Conservation (phyloP, 2,329 filamentous ascomycete genomes). For the Clonostachys chloroleuca region DNA sequence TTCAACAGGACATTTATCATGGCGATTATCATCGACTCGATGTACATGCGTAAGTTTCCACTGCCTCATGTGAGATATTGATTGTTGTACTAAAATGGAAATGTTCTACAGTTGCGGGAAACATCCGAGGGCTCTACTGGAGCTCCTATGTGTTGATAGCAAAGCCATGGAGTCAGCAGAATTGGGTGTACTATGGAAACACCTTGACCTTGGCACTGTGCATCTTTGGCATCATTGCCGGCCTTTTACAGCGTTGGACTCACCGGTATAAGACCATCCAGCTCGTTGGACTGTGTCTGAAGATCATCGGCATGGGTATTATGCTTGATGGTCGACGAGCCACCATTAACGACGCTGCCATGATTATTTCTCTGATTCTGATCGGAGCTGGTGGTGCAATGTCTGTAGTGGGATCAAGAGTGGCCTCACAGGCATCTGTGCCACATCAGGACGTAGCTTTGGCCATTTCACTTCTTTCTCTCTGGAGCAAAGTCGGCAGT, state of each 20-base stretch:
- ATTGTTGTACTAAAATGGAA: too few relatives aligned
- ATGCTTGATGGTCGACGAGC: too few relatives aligned
- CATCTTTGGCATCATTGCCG: conserved; percentile 22
- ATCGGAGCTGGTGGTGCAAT: conserved; percentile 26
- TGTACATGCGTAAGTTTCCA: too few relatives aligned
- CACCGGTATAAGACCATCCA: conserved; percentile 26
- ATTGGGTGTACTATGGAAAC: conserved; percentile 28
- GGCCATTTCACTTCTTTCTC: conserved; percentile 22
- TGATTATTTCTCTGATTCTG: conserved; percentile 17
- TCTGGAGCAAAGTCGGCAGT: conserved; percentile 27
- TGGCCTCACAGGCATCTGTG: conserved; percentile 30
- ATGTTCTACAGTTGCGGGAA: too few relatives aligned
- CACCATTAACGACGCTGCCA: too few relatives aligned
- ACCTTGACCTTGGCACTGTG: conserved; percentile 26
- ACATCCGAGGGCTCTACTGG: too few relatives aligned
- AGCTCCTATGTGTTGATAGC: conserved; percentile 21
- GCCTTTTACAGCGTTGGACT: conserved; percentile 21
- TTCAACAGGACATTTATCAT: too few relatives aligned
- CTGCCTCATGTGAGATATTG: too few relatives aligned
- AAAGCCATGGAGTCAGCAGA: conserved; percentile 22
- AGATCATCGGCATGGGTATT: too few relatives aligned
- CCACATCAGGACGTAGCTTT: conserved; percentile 28
- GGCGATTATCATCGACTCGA: too few relatives aligned
- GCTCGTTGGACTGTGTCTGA: too few relatives aligned
- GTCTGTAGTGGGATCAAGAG: conserved; percentile 26